Percentiles rank a stretch among this genome's conserved stretches.
phyloP scores from a whole-genome alignment of 208 protist species.

The Trypanosomatidae sp. region DNA sequence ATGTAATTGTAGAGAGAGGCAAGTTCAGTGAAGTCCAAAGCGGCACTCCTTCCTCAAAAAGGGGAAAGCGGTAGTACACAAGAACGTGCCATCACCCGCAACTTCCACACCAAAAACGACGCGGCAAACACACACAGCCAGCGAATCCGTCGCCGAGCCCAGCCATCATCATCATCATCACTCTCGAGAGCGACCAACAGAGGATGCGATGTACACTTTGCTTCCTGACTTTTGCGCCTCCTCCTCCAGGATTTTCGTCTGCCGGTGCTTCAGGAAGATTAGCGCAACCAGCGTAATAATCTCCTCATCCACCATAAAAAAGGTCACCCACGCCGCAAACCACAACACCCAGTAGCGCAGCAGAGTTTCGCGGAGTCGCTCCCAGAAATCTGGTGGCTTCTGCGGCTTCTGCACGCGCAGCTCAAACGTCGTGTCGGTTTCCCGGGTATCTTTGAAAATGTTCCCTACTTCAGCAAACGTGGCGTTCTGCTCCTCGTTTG shows the following conservation, averaged over 20 bases:
- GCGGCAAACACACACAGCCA: not conserved
- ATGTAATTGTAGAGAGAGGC: not conserved
- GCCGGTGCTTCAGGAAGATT: constrained; percentile 79
- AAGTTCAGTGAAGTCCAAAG: not conserved
- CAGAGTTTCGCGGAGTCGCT: constrained; percentile 71
- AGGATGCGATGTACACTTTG: constrained; percentile 86
- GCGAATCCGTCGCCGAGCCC: not conserved
- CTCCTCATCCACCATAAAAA: constrained; percentile 92
- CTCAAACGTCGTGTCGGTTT: constrained; percentile 44
- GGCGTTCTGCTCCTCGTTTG: constrained; percentile 41
- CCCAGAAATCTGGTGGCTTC: constrained; percentile 69
- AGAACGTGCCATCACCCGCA: not conserved
- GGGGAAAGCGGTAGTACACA: not conserved
- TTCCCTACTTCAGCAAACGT: constrained; percentile 61
- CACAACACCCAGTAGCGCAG: constrained; percentile 90
- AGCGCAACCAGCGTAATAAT: constrained; percentile 83
- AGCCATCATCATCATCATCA: constrained; percentile 1
- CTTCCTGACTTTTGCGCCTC: constrained; percentile 82
- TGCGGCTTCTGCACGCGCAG: constrained; percentile 75
- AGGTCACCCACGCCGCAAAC: constrained; percentile 85
- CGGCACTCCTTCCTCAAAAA: no score
- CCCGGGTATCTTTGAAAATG: constrained; percentile 27
- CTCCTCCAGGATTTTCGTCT: constrained; percentile 78
- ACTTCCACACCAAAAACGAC: not conserved
- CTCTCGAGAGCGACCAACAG: constrained; percentile 41